Conservation (phyloP, 2,329 filamentous ascomycete species). For the Rhynchosporium agropyri region DNA sequence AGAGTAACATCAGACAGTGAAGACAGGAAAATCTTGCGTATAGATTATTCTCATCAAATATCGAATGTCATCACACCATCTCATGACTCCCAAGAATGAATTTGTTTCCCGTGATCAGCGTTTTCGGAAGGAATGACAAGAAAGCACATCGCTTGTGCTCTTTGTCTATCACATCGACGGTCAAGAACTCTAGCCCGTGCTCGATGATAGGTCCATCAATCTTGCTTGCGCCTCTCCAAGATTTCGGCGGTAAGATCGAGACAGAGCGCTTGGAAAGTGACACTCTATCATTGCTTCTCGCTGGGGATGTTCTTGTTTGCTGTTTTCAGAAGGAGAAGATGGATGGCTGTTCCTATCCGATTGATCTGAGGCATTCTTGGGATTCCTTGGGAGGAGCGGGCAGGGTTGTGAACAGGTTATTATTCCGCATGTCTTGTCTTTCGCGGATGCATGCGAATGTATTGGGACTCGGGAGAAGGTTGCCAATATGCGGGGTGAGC, state of each 20-base stretch:
- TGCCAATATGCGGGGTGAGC: constrained; percentile 3
- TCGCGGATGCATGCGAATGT: constrained; percentile 16
- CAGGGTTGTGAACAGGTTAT: constrained; percentile 16
- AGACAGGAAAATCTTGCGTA: too few relatives aligned
- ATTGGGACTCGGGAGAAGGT: constrained; percentile 5
- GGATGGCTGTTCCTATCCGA: neutral
- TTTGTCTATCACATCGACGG: too few relatives aligned
- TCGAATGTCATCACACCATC: too few relatives aligned
- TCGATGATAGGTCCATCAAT: too few relatives aligned
- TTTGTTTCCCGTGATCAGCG: too few relatives aligned
- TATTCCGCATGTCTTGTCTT: constrained; percentile 15
- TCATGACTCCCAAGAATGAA: too few relatives aligned
- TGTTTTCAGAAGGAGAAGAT: constrained; percentile 16
- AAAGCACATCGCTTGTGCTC: too few relatives aligned
- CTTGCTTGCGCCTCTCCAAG: constrained; percentile 27
- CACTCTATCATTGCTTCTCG: constrained; percentile 12
- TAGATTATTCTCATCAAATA: too few relatives aligned
- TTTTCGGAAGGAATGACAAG: too few relatives aligned
- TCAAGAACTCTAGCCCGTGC: too few relatives aligned
- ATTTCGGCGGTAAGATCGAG: constrained; percentile 17
- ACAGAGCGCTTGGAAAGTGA: constrained; percentile 13
- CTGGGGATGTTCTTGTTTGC: constrained; percentile 26
- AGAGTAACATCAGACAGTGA: too few relatives aligned
- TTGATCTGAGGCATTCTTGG: neutral
- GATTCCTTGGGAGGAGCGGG: constrained; percentile 11